Evolutionary conservation across 352 stramenopile species (phyloP), one percentile per base, ranked within the genome.

Genomic region (Phytophthora constricta): DNA sequence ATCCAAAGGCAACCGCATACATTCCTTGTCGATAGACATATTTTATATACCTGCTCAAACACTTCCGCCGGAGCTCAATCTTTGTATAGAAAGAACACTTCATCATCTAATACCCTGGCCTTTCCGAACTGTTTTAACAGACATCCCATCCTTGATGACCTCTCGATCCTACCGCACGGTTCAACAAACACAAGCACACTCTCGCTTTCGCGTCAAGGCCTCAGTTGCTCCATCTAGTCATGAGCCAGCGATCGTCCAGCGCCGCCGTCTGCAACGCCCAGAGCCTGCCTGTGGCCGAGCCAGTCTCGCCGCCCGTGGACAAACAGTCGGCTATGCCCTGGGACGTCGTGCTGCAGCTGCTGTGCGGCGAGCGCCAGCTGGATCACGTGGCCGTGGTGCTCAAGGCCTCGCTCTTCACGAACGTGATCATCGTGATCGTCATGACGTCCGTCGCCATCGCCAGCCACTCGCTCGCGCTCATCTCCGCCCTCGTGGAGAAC

Each of bases 401-500:
- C 31, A 77, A 86, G 68, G 60, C 81, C 2, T 92, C 84, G 37
- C 70, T 92, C 9, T 60, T 47, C 39, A 92, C 82, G 3, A 92
- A 90, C 70, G 71, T 92, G 41, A 31, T 79, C 39, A 90, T 92
- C 55, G 83, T 92, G 26, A 53, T 86, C 22, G 66, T 78, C 48
- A 92, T 92, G 84, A 84, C 80, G 4, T 74, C 90, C 5, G 82
- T 97, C n/a, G 84, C 77, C 26, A 77, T 92, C 55, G 57, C 73
- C 42, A 97, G 89, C 31, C 67, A 91, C 17, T 98, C 90, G 47
- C 79, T 98, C 43, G 93, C 90, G 14, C 79, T 98, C 34, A 79
- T 98, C 49, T 97, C 93, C 2, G 89, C 95, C 2, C 74, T 98
- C 28, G 78, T 97, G 4, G 93, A 98, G 70, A 96, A 90, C 53